Evolutionary conservation across 129 eudicot species (phyloP), one percentile per base, ranked within the genome.

Genomic region (Centrapalus pauciflorus): DNA sequence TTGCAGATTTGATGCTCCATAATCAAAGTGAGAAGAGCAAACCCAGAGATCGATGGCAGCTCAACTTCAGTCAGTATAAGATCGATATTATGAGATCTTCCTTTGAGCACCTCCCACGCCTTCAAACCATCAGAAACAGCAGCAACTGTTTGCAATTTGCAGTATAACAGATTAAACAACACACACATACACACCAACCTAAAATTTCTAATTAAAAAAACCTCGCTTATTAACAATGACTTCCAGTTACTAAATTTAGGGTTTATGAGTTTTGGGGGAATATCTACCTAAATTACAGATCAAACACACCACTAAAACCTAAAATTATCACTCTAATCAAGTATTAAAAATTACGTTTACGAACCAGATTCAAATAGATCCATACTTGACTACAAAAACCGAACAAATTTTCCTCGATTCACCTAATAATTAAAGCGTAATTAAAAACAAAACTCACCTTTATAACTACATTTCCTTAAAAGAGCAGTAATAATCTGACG

Each of bases 61-160:
- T 91, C 96, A 14, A 85, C 90, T 85, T 91, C 98, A 0, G 95
- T 85, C 81, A 91, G 64, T 48, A 91, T 91, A 25, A 91, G 90
- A 73, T 91, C 96, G 46, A 91, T 70, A 70, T 64, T 67, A 29
- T 79, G 65, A 1, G 98, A 74, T 69, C 81, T 81, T 63, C 49
- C 86, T 78, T 85, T 91, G 27, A 87, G 71, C 7, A 85, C 67
- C 65, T 87, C 96, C 98, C 96, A 91, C 20, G 98, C 98, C 80
- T 87, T 85, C 20, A 87, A 61, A 67, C 98, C 98, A 83, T 91
- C 96, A 30, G 90, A 55, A 74, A 85, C 94, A 35, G 98, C 81
- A 61, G 88, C 89, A 81, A 91, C 98, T 91, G 88, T 62, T 34
- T 48, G 10, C 54, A 48, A 48, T 11, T n/a, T n/a, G n/a, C n/a